phyloP scores from a whole-genome alignment of 345 rosid genomes.

The Salix viminalis region DNA sequence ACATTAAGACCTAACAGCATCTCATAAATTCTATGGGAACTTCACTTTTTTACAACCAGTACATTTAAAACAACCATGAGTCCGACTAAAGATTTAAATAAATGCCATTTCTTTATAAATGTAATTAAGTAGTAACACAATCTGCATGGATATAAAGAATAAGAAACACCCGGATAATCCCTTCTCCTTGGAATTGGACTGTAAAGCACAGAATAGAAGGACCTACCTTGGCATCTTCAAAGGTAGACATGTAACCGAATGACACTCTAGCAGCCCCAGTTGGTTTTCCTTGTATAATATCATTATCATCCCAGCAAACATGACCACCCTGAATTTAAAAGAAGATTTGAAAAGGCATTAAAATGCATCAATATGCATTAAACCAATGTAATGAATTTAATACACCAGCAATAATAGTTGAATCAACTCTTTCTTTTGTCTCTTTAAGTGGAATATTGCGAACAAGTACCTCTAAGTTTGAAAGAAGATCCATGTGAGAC shows the following conservation, averaged over 20 bases:
- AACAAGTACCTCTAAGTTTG: conserved; percentile 68
- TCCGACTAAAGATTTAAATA: neutral
- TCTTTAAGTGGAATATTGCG: neutral
- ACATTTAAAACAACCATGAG: neutral
- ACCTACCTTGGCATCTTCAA: conserved; percentile 83
- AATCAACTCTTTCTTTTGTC: too few species aligned
- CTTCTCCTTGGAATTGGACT: neutral
- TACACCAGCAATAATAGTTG: neutral
- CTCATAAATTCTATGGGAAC: neutral
- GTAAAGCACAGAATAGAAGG: conserved; percentile 1
- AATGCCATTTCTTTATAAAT: neutral
- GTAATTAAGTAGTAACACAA: neutral
- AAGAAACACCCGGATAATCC: neutral
- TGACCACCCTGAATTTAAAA: conserved; percentile 71
- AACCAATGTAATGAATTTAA: conserved; percentile 2
- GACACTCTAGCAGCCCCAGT: conserved; percentile 93
- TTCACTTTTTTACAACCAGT: neutral
- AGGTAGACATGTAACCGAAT: conserved; percentile 95
- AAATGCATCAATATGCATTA: conserved; percentile 3
- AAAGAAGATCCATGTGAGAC: conserved; percentile 77
- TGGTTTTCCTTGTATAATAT: conserved; percentile 74
- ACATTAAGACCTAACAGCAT: conserved; percentile 3
- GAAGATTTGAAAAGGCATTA: conserved; percentile 2
- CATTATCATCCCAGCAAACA: conserved; percentile 96
- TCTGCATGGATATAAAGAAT: neutral